These are phyloP conservation scores for Mycena rebaudengoi DNA, from an alignment of 768 basidiomycete species.

Conservation along the genomic window DNA sequence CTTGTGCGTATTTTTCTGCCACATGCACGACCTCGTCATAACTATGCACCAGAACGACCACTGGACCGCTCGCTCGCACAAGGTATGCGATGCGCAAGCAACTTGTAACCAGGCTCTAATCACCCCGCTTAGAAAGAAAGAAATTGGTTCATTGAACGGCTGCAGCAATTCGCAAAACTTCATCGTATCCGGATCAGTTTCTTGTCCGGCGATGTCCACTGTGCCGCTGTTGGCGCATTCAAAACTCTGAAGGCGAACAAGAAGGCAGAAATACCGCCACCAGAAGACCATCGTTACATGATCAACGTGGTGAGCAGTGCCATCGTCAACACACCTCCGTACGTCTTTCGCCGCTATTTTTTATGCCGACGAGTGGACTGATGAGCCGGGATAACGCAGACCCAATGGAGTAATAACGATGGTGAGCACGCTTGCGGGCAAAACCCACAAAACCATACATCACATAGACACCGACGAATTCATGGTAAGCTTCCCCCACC, in stretches of 20 bases:
- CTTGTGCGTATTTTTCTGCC: conserved; percentile 54
- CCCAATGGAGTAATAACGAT: conserved; percentile 78
- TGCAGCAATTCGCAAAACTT: conserved; percentile 74
- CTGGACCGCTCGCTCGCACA: conserved; percentile 86
- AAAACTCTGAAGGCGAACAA: conserved; percentile 70
- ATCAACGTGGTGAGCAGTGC: conserved; percentile 89
- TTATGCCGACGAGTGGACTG: not conserved
- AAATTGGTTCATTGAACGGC: conserved; percentile 84
- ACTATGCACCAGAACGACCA: conserved; percentile 78
- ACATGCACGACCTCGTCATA: too few relatives aligned
- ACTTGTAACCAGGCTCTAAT: not conserved
- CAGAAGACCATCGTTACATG: conserved; percentile 87
- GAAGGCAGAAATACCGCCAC: conserved; percentile 56
- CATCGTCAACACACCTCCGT: conserved; percentile 95
- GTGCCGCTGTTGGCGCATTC: conserved; percentile 82
- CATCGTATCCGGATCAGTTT: conserved; percentile 82
- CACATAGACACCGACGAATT: conserved; percentile 83
- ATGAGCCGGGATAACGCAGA: conserved; percentile 50
- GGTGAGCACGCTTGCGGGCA: conserved; percentile 82
- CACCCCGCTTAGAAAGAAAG: conserved; percentile 74
- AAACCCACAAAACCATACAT: conserved; percentile 89
- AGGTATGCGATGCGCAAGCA: conserved; percentile 50
- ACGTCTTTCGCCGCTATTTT: conserved; percentile 38
- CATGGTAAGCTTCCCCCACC: conserved; percentile 61
- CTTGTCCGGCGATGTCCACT: conserved; percentile 93